phyloP scores from a whole-genome alignment of 108 stramenopile species.

The Cyclotella baltica region DNA sequence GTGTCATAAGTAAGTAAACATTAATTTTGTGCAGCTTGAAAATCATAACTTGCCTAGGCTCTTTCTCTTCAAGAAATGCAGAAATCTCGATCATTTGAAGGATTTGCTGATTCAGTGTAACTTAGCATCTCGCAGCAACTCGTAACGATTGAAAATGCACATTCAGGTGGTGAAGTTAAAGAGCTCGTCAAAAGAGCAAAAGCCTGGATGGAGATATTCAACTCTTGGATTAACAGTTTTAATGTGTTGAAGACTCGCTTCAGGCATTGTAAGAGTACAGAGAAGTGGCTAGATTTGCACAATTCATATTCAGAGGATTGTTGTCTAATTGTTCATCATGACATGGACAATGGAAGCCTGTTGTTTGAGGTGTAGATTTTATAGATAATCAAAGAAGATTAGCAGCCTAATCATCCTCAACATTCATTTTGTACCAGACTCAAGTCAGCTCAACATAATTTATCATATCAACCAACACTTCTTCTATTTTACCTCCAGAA shows the following conservation, averaged over 20 bases:
- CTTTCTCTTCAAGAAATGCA: too few relatives aligned
- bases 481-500: not conserved
- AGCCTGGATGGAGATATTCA: conserved; percentile 50
- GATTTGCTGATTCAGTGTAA: not conserved
- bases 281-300: conserved; percentile 32
- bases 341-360: conserved; percentile 40
- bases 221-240: conserved; percentile 45
- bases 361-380: conserved; percentile 46
- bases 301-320: conserved; percentile 44
- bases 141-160: not conserved
- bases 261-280: conserved; percentile 16
- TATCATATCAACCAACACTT: not conserved
- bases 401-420: too few relatives aligned
- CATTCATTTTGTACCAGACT: too few relatives aligned
- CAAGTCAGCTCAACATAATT: too few relatives aligned
- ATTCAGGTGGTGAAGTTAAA: not conserved
- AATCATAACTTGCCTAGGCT: not conserved
- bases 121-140: not conserved
- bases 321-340: conserved; percentile 52
- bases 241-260: conserved; percentile 25
- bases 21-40: not conserved
- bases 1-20: not conserved
- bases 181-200: conserved; percentile 10
- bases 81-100: not conserved
- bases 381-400: too few relatives aligned